Evolutionary conservation across 805 yeast genomes (phyloP), one percentile per base, ranked within the genome.

Genomic region (Schwanniomyces sp.): DNA sequence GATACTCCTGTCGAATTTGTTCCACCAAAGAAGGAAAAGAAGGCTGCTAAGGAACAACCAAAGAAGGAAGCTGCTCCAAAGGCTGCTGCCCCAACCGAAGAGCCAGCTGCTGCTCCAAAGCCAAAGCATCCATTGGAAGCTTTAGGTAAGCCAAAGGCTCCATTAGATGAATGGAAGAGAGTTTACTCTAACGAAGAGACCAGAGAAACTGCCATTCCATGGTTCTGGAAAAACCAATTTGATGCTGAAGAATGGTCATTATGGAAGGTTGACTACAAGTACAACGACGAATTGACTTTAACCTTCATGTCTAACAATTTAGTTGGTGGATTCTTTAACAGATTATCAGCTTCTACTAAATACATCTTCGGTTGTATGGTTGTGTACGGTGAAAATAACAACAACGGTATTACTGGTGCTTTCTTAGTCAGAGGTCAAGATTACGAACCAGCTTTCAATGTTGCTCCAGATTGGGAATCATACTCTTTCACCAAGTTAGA

Each of bases 391-490:
- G 97, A 88, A 80, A 90, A 91, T 91, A 92, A 91, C 87, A 79
- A 86, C 86, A 92, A 92, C 78, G 98, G 97, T 80, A 91, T 92
- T 69, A 78, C 88, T 61, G 97, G 96, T 80, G 96, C 86, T 67
- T 86, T 92, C 81, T 75, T 94, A 66, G 85, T 92, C 66, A 91
- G 98, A 79, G 99, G 99, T 64, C 89, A 92, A 75, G 96, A 92
- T 53, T 75, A 62, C 67, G 81, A 61, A 48, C 96, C 97, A 72
- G 99, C 97, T 54, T 90, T 92, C 67, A 88, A 92, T 57, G 98
- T 94, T 72, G 99, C 98, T 67, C 97, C 99, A 73, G 99, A 94
- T 78, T 91, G 96, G 96, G 98, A 92, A 78, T 89, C 97, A 43
- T 92, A 89, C 79, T 67, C 69, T 50, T 90, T 81, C 87, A 75